A percentile compares a stretch with the other conserved stretches of the same genome.
Conservation (phyloP, 2,329 filamentous ascomycete genomes). For the Sphaerulina populicola region DNA sequence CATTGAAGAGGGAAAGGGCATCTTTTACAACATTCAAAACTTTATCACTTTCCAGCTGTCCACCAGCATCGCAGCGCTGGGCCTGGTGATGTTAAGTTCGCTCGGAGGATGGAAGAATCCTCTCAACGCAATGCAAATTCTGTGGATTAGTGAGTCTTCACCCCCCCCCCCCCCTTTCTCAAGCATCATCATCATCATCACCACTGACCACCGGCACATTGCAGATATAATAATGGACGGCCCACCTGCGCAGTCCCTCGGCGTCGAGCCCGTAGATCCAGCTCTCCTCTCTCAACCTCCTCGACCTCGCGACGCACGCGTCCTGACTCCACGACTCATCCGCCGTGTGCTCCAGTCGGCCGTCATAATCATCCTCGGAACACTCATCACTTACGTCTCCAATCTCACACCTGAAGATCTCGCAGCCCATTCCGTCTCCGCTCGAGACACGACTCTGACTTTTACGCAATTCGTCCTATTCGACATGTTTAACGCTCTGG, state of each 20-base stretch:
- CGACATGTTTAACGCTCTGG: conserved; percentile 98
- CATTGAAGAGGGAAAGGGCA: conserved; percentile 97
- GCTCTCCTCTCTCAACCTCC: conserved; percentile 90
- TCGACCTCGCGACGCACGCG: conserved; percentile 74
- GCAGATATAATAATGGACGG: conserved; percentile 99
- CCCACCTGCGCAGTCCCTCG: conserved; percentile 90
- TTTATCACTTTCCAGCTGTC: conserved; percentile 98
- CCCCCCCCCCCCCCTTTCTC: background rate
- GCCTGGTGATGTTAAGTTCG: conserved; percentile 84
- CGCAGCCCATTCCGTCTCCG: conserved; percentile 55
- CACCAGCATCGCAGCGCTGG: conserved; percentile 87
- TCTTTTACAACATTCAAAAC: conserved; percentile 99
- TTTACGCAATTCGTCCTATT: conserved; percentile 98
- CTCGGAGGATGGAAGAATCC: conserved; percentile 90
- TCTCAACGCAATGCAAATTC: conserved; percentile 97
- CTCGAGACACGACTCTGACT: conserved; percentile 96
- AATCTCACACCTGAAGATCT: conserved; percentile 76
- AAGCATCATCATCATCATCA: background rate
- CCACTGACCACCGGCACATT: conserved; percentile 3
- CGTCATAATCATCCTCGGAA: conserved; percentile 82
- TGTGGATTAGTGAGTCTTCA: conserved; percentile 84
- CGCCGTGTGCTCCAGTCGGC: conserved; percentile 80
- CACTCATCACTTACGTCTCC: conserved; percentile 79
- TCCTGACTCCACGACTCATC: conserved; percentile 77
- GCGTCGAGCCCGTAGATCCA: conserved; percentile 88